Base-by-base conservation (phyloP, 73 alveolate genomes). In the Paramecium biaurelia region DNA sequence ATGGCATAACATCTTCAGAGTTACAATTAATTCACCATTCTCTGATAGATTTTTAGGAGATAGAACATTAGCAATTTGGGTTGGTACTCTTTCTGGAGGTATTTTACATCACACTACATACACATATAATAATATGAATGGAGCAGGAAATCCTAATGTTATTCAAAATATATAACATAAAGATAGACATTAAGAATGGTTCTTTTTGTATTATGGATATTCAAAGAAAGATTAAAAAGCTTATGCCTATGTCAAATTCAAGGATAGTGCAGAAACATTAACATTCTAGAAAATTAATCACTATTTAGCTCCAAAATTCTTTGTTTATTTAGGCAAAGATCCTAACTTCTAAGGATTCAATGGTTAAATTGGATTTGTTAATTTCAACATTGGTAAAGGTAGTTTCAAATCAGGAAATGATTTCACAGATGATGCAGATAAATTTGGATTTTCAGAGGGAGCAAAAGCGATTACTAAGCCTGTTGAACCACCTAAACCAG, bases 1-100 rank as follows among this genome's bases (percentile, higher is more conserved):
- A 57, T 85, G 92, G 92, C 85, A 85, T 47, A 53, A 21, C 23
- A 38, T 45, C 12, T 85, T 85, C 89, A 85, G 92, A 85, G 70
- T 85, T 20, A 14, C 45, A 4, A 57, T 85, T 10, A 85, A 85
- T 57, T 24, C 85, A 35, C 92, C 92, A 49, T 45, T 30, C n/a
- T 24, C 92, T 34, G 92, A 85, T 32, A 79, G 49, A 43, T 43
- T 43, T 20, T 43, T 79, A 45, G 90, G 90, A 24, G 90, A 79
- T 12, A 79, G 90, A 45, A 79, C 90, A 8, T 34, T 79, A 2
- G 74, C 90, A 11, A 26, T 79, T 30, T 79, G 90, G 90, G 30
- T 79, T 37, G 90, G 90, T 23, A 41, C 74, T 45, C 8, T 18
- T 18, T 68, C 70, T 21, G 90, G 90, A 20, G 90, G 90, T 18